Conservation (phyloP, 1,284 basidiomycete species). For the Sanghuangporus baumii region DNA sequence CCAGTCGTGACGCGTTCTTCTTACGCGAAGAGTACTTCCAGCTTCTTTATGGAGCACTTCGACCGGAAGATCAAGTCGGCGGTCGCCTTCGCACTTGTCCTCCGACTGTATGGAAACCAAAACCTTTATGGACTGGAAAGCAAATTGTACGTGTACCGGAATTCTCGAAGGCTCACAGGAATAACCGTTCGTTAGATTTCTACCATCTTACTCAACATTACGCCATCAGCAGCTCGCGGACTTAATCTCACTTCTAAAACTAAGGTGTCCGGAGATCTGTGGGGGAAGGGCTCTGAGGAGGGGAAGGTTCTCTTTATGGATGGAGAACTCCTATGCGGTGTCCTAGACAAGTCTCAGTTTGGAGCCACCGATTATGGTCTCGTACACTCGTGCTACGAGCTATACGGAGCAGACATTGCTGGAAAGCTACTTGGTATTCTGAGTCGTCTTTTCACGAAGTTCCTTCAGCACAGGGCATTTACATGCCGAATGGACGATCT, state of each 20-base stretch:
- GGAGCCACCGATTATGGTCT: conserved; percentile 96
- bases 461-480: conserved; percentile 94
- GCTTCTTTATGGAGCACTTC: conserved; percentile 90
- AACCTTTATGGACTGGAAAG: conserved; percentile 95
- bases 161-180: conserved; percentile 6
- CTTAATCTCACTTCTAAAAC: conserved; percentile 85
- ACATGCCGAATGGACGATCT: conserved; percentile 99
- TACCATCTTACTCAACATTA: conserved; percentile 89
- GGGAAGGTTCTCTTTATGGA: conserved; percentile 89
- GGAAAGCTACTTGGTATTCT: conserved; percentile 92
- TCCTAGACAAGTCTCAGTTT: conserved; percentile 97
- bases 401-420: conserved; percentile 91
- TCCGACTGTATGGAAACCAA: conserved; percentile 90
- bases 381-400: conserved; percentile 96
- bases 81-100: conserved; percentile 80
- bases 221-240: conserved; percentile 75
- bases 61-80: conserved; percentile 77
- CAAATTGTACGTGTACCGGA: conserved; percentile 63
- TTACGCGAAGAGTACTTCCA: conserved; percentile 96
- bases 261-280: conserved; percentile 81
- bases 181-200: conserved; percentile 61
- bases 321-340: conserved; percentile 88
- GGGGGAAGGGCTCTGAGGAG: conserved; percentile 78
- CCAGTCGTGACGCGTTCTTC: conserved; percentile 93
- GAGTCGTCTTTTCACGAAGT: conserved; percentile 94